Evolutionary conservation across 768 basidiomycete species (phyloP), one percentile per base, ranked within the genome.

Genomic region (Phaeolepiota aurea): DNA sequence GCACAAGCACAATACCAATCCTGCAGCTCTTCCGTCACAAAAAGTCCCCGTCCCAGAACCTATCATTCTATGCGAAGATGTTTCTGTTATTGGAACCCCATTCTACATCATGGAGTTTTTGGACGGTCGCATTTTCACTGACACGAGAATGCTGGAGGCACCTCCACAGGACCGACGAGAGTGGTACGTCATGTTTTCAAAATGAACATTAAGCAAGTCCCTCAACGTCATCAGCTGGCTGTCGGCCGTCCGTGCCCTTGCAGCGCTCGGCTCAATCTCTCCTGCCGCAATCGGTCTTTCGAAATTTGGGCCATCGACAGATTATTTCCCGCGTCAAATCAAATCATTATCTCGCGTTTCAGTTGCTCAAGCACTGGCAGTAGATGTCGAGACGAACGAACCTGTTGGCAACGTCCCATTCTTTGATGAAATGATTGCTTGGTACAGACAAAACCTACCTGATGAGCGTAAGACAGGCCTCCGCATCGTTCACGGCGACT

Each of bases 71-170:
- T 97, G 94, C 55, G 79, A 86, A 51, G 88, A 97, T 53, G 65
- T 52, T 23, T 52, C 63, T 2, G 72, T 97, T 30, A 69, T 94
- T 14, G 94, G 93, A 2, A 90, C 91, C 16, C 77, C 84, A 2
- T 97, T 97, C 63, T 98, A 96, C 56, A 73, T 97, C 33, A 98
- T 99, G 94, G 86, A 97, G 56, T 98, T 87, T 56, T 54, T 98
- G 33, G 81, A 94, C 15, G 94, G 94, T 0, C 75, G 96, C 35
- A 93, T 97, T 50, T 99, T 96, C 63, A 87, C 88, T 10, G 86
- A 97, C 59, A 65, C 74, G 5, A 61, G 77, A 45, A 82, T 96
- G 79, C 75, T 76, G 0, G 80, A 86, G 52, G 62, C 89, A 1
- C 54, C 74, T 3, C 66, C 72, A 2, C 52, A 71, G 40, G 81